phyloP scores from a whole-genome alignment of 768 basidiomycete genomes.

The Rhodotorula diobovata region DNA sequence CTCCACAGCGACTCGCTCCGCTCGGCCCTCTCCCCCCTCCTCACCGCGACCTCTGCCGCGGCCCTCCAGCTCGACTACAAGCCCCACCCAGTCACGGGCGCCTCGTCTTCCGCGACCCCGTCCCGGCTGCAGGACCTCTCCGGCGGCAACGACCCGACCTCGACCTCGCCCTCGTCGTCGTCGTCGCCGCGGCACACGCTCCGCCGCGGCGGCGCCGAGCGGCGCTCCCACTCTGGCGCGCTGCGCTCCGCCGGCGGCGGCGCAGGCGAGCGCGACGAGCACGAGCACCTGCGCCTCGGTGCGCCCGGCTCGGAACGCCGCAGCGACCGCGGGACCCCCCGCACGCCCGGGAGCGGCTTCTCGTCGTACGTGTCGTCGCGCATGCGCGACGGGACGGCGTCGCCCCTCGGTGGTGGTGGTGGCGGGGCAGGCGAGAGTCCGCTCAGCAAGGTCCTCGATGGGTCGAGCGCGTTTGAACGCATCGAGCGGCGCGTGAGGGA shows the following conservation, averaged over 20 bases:
- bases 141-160: no score
- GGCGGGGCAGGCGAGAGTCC: background rate
- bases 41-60: constrained; percentile 14
- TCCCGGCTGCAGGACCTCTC: background rate
- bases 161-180: no score
- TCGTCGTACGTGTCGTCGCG: constrained; percentile 19
- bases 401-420: constrained; percentile 7
- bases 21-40: constrained; percentile 22
- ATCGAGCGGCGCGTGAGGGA: constrained; percentile 4
- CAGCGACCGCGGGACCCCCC: background rate
- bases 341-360: constrained; percentile 11
- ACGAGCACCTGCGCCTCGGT: constrained; percentile 1
- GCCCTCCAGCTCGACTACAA: constrained; percentile 40
- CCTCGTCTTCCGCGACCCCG: background rate
- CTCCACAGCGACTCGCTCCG: constrained; percentile 30
- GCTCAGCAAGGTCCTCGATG: background rate
- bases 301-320: background rate
- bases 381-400: background rate
- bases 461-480: background rate
- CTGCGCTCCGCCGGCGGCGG: constrained; percentile 7
- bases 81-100: constrained; percentile 33
- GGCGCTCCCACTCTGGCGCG: background rate
- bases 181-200: background rate
- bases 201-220: background rate
- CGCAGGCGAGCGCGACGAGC: constrained; percentile 6